Evolutionary conservation across 371 early-diverging fungal species (phyloP).

Genomic region (Furculomyces boomerangus): DNA sequence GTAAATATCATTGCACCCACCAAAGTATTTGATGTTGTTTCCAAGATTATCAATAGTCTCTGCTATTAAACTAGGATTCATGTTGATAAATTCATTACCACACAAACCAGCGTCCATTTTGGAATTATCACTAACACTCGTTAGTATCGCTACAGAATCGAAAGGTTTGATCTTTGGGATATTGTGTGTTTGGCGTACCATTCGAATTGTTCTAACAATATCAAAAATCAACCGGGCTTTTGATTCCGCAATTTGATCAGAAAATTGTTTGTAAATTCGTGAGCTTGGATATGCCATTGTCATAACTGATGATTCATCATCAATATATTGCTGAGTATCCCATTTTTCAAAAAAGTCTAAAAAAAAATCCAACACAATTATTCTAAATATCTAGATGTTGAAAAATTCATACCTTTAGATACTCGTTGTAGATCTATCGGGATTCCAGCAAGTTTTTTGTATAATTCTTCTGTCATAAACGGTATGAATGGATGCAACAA

Average conservation of each 20-base stretch:
- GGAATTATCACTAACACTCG: neutral
- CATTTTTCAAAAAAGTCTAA: slow-evolving; percentile 23
- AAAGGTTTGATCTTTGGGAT: neutral
- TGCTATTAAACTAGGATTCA: neutral
- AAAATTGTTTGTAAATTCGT: neutral
- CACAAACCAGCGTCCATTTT: neutral
- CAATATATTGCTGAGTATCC: slow-evolving; percentile 5
- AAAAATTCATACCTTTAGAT: neutral
- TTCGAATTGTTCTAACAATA: neutral
- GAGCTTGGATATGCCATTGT: neutral
- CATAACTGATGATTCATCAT: slow-evolving; percentile 9
- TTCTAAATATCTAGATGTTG: neutral
- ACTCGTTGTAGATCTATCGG: neutral
- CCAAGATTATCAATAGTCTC: neutral
- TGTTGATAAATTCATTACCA: neutral
- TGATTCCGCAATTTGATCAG: neutral
- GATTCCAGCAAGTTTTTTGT: slow-evolving; percentile 13
- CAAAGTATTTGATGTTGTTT: neutral
- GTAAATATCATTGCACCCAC: neutral
- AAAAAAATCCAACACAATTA: slow-evolving; percentile 2
- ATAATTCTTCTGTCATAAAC: slow-evolving; percentile 90
- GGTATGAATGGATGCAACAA: slow-evolving; percentile 95
- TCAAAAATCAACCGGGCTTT: neutral
- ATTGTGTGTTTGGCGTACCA: neutral
- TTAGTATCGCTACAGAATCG: neutral